Percentiles rank a stretch among this genome's conserved stretches.
phyloP scores from a whole-genome alignment of 2,329 filamentous ascomycete species.

The Ascocoryne sarcoides region DNA sequence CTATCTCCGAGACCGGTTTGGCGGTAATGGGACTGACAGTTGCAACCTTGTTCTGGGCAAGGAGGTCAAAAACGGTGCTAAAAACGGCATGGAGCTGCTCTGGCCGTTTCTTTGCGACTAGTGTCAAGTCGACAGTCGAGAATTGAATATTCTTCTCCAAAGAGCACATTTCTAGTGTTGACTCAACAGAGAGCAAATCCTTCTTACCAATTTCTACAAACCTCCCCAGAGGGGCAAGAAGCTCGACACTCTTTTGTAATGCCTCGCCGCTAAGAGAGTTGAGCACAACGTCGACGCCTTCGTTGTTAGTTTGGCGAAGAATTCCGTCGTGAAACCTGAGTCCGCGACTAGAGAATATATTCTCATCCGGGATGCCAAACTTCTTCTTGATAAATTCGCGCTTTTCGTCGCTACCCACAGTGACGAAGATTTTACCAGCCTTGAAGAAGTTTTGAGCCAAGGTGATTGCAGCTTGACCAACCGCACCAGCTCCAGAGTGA shows the following conservation, averaged over 20 bases:
- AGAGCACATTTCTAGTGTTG: background rate
- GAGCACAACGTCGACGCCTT: constrained; percentile 1
- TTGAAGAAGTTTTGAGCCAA: background rate
- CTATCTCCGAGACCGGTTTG: background rate
- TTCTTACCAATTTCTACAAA: background rate
- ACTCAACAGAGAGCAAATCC: background rate
- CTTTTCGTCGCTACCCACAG: background rate
- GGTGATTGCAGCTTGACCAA: background rate
- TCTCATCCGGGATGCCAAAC: background rate
- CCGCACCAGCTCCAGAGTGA: background rate
- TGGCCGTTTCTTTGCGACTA: background rate
- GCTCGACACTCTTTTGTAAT: background rate
- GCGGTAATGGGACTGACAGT: background rate
- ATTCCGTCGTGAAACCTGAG: background rate
- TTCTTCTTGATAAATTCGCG: background rate
- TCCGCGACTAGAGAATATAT: background rate
- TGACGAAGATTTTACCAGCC: constrained; percentile 1
- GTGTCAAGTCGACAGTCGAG: background rate
- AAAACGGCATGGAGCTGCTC: background rate
- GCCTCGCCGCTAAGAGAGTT: background rate
- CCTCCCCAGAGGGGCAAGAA: background rate
- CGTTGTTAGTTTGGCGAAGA: background rate
- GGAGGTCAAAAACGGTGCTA: background rate
- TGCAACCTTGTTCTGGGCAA: background rate
- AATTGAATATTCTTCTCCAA: background rate